Evolutionary conservation across 1,139 yeast species (phyloP).

Genomic region (Pneumocystis murina): DNA sequence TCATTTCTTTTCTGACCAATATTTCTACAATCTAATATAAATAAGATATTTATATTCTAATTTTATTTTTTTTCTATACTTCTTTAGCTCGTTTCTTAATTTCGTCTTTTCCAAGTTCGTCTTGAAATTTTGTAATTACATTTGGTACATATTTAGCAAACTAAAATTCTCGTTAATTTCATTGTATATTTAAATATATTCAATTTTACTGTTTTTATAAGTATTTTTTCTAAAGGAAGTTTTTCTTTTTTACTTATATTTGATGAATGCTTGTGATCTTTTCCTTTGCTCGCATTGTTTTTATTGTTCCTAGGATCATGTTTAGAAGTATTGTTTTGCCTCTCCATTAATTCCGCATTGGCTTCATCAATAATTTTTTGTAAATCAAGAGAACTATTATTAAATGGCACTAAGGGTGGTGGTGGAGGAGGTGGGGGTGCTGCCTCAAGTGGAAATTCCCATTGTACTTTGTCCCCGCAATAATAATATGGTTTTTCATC

Average conservation of each 20-base stretch:
- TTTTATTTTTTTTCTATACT: conserved; percentile 40
- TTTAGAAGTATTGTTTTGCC: conserved; percentile 14
- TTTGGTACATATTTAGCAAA: conserved; percentile 76
- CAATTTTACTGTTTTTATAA: neutral
- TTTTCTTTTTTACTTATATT: conserved; percentile 14
- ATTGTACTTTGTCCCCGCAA: conserved; percentile 38
- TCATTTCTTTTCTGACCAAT: conserved; percentile 17
- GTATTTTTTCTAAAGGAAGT: neutral
- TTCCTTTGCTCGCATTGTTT: conserved; percentile 16
- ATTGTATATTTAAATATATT: neutral
- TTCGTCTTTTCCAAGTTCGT: conserved; percentile 53
- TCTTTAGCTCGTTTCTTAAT: conserved; percentile 70
- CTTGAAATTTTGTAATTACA: conserved; percentile 44
- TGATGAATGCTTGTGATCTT: conserved; percentile 14
- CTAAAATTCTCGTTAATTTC: neutral
- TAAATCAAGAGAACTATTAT: conserved; percentile 18
- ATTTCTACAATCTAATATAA: conserved; percentile 14
- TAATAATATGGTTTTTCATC: conserved; percentile 36
- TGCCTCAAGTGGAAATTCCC: conserved; percentile 39
- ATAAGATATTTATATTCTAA: neutral
- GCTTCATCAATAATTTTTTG: conserved; percentile 33
- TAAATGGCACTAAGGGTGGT: conserved; percentile 6
- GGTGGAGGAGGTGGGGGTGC: conserved; percentile 10
- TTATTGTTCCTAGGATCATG: conserved; percentile 14
- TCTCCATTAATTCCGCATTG: conserved; percentile 19